These are phyloP conservation scores for Diaporthe destruens DNA, from an alignment of 2,329 filamentous ascomycete species.

Conservation along the genomic window DNA sequence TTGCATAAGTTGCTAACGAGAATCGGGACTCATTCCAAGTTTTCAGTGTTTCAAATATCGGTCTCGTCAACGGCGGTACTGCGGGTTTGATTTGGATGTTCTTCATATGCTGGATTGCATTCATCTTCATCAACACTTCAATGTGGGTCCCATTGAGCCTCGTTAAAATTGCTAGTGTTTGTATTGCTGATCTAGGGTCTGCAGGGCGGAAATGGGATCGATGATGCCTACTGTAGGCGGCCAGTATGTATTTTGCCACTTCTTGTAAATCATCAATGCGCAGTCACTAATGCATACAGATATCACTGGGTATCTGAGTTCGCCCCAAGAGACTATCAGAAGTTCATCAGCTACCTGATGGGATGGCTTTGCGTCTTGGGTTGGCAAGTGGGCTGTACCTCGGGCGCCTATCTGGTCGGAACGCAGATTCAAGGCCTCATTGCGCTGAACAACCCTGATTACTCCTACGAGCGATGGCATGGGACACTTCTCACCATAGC, in stretches of 20 bases:
- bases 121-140: constrained; percentile 55
- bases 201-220: constrained; percentile 35
- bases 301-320: constrained; percentile 71
- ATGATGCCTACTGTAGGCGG: constrained; percentile 7
- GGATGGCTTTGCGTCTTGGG: constrained; percentile 61
- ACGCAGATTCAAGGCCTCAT: constrained; percentile 60
- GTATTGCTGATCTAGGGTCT: not conserved
- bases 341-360: constrained; percentile 65
- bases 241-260: not conserved
- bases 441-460: constrained; percentile 52
- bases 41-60: constrained; percentile 43
- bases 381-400: constrained; percentile 59
- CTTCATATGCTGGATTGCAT: constrained; percentile 55
- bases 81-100: constrained; percentile 59
- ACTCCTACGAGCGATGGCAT: constrained; percentile 55
- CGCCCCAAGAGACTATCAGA: constrained; percentile 61
- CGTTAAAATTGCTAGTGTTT: not conserved
- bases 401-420: constrained; percentile 56
- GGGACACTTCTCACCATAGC: constrained; percentile 58
- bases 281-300: constrained; percentile 66
- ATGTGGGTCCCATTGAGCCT: constrained; percentile 55
- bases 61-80: constrained; percentile 57
- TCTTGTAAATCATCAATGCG: no score
- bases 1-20: constrained; percentile 40
- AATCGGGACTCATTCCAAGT: constrained; percentile 44